Conservation (phyloP, 1,284 basidiomycete genomes). For the Phylloporus sp. region DNA sequence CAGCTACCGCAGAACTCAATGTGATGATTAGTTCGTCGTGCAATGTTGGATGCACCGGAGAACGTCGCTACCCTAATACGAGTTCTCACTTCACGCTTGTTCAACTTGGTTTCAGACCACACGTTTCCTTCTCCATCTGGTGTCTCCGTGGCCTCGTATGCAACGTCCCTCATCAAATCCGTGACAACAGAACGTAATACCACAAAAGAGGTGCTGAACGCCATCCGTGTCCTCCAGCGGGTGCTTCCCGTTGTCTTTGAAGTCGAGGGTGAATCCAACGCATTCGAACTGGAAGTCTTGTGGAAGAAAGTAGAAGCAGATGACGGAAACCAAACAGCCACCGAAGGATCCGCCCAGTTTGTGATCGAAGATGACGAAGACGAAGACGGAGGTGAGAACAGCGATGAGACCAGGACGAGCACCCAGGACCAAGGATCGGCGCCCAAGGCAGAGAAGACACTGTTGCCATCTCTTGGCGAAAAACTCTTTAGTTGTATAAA, state of each 20-base stretch:
- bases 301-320: slow-evolving; percentile 72
- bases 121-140: slow-evolving; percentile 74
- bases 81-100: slow-evolving; percentile 78
- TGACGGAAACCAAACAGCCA: slow-evolving; percentile 39
- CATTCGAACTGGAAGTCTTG: slow-evolving; percentile 74
- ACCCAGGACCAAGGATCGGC: slow-evolving; percentile 30
- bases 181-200: slow-evolving; percentile 66
- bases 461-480: slow-evolving; percentile 80
- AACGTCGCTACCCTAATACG: slow-evolving; percentile 86
- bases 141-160: slow-evolving; percentile 69
- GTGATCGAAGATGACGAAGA: slow-evolving; percentile 83
- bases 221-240: slow-evolving; percentile 84
- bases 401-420: slow-evolving; percentile 24
- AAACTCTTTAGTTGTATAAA: slow-evolving; percentile 79
- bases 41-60: slow-evolving; percentile 81
- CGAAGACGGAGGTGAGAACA: slow-evolving; percentile 56
- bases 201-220: slow-evolving; percentile 88
- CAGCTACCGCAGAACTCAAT: slow-evolving; percentile 5
- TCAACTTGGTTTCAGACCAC: slow-evolving; percentile 82
- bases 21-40: slow-evolving; percentile 70
- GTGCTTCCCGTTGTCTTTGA: slow-evolving; percentile 91
- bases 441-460: slow-evolving; percentile 51
- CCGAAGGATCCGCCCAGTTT: slow-evolving; percentile 64
- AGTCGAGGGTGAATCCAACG: slow-evolving; percentile 73
- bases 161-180: slow-evolving; percentile 72